These are phyloP conservation scores for Plasmodium malariae DNA, from an alignment of 169 alveolate species.

Conservation along the genomic window DNA sequence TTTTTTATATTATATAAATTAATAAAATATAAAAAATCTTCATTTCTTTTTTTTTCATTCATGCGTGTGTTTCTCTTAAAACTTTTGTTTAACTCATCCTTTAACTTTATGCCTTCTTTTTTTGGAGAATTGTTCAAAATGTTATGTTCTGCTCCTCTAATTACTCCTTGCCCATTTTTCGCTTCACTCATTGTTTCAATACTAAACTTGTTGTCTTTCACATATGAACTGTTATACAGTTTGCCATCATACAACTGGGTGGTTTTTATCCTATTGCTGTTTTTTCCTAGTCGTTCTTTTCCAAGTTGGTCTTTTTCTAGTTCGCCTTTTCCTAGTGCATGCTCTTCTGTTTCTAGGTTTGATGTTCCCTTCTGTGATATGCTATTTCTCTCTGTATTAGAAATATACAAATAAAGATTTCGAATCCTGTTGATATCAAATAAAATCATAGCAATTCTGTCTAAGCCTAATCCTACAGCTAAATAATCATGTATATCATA, in stretches of 20 bases:
- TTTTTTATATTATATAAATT: slow-evolving; percentile 68
- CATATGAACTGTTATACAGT: too few relatives aligned
- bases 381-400: slow-evolving; percentile 29
- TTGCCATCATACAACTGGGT: too few relatives aligned
- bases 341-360: too few relatives aligned
- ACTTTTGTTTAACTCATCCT: neutral
- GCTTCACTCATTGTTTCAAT: too few relatives aligned
- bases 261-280: neutral
- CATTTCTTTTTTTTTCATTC: slow-evolving; percentile 3
- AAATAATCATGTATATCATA: slow-evolving; percentile 67
- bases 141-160: too few relatives aligned
- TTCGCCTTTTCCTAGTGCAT: neutral
- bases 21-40: slow-evolving; percentile 34
- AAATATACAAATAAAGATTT: slow-evolving; percentile 63
- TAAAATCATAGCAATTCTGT: slow-evolving; percentile 67
- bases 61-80: neutral
- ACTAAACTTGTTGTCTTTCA: too few relatives aligned
- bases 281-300: too few relatives aligned
- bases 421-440: slow-evolving; percentile 46
- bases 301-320: neutral
- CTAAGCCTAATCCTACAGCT: slow-evolving; percentile 74
- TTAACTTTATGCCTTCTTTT: slow-evolving; percentile 45
- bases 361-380: neutral
- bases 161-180: too few relatives aligned
- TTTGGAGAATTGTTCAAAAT: slow-evolving; percentile 35